These are phyloP conservation scores for Mycosphaerella sp. DNA, from an alignment of 2,329 filamentous ascomycete species.

Conservation along the genomic window DNA sequence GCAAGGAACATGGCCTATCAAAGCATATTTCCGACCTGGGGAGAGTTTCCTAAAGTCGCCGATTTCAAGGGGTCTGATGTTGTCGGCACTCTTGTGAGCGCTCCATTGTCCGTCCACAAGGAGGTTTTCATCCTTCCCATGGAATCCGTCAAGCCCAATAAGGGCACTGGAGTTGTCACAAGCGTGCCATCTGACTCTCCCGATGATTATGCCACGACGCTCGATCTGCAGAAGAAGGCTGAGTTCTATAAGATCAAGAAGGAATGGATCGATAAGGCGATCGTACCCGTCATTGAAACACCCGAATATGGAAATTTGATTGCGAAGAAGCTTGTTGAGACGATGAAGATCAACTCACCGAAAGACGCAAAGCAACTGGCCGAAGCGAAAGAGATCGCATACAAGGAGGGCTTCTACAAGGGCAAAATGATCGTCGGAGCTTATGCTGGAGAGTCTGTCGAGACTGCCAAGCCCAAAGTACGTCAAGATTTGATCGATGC, in stretches of 20 bases:
- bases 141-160: slow-evolving; percentile 84
- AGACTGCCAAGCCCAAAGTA: slow-evolving; percentile 80
- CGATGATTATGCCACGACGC: slow-evolving; percentile 86
- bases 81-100: slow-evolving; percentile 81
- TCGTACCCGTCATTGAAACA: slow-evolving; percentile 82
- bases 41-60: slow-evolving; percentile 65
- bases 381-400: slow-evolving; percentile 91
- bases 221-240: slow-evolving; percentile 86
- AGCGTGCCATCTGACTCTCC: slow-evolving; percentile 93
- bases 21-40: slow-evolving; percentile 71
- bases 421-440: slow-evolving; percentile 83
- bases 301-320: slow-evolving; percentile 80
- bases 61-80: slow-evolving; percentile 72
- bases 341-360: slow-evolving; percentile 92
- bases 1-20: slow-evolving; percentile 97
- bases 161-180: slow-evolving; percentile 94
- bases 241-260: slow-evolving; percentile 95
- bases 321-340: slow-evolving; percentile 76
- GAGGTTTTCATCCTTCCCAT: slow-evolving; percentile 87
- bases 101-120: slow-evolving; percentile 79
- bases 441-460: slow-evolving; percentile 79
- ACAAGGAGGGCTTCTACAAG: slow-evolving; percentile 97
- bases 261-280: slow-evolving; percentile 90
- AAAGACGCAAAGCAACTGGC: slow-evolving; percentile 88
- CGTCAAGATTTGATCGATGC: slow-evolving; percentile 68